Base-by-base conservation (phyloP, 2,329 filamentous ascomycete species). In the Uncinocarpus reesii region DNA sequence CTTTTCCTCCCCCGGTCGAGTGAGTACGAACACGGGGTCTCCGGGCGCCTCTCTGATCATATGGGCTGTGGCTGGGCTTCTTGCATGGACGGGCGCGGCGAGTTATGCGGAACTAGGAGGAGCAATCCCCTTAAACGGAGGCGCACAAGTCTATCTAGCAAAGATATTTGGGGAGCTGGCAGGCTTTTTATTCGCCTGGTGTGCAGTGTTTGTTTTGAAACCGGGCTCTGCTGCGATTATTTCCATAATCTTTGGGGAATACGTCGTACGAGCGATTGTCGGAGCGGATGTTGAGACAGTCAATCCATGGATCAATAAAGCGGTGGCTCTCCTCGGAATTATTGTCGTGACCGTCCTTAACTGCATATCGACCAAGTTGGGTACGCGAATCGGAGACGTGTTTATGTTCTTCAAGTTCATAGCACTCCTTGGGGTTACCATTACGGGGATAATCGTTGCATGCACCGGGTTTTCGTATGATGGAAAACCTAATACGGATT, bases 321-420 rank as follows among this genome's bases (percentile, higher is more conserved):
- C 74, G 1, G 85, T 95, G 26, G 92, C 89, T 1, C 66, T 96
- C 51, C 71, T 79, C 6, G 89, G 86, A 2, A 70, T 98, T 29
- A 65, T 84, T 2, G 26, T 80, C 1, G 86, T 96, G 48, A 95
- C 88, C 0, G 71, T 86, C 41, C 65, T 96, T 58, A 98, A 96
- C 67, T 93, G 87, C 65, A 71, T 95, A 16, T 95, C 89, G 3
- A 98, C 92, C 3, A 84, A 83, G 58, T 71, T 95, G 34, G 89
- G 87, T 35, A 94, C 88, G 2, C 76, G 86, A 42, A 79, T 92
- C 62, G 89, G 93, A 48, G 89, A 98, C 63, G 67, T 87, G 59
- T 88, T 98, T 67, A 94, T 98, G 87, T 87, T 98, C 61, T 75
- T 96, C 66, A 98, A 98, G 66, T 95, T 98, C 62, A 72, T 95